A percentile compares a stretch with the other conserved stretches of the same genome.
Conservation (phyloP, 306 rosid genomes). For the Notholithocarpus densiflorus region DNA sequence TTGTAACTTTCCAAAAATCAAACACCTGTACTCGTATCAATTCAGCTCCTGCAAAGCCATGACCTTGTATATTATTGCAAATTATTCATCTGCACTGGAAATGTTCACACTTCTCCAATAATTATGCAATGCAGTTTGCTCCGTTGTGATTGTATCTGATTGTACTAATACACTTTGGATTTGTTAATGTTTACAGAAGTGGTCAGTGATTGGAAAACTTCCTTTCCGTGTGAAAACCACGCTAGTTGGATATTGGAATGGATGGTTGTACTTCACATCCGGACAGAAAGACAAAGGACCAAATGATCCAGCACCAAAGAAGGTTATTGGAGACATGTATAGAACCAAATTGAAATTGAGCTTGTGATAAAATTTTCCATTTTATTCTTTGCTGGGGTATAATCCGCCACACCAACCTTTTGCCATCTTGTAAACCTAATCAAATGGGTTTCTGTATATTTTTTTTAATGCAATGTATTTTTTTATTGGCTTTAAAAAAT, state of each 20-base stretch:
- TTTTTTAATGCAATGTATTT: neutral
- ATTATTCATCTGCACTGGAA: neutral
- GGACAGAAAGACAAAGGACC: slow-evolving; percentile 93
- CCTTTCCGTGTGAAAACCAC: slow-evolving; percentile 93
- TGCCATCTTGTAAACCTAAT: neutral
- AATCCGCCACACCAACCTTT: neutral
- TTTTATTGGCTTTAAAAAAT: neutral
- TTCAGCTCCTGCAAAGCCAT: neutral
- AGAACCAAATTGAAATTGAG: slow-evolving; percentile 65
- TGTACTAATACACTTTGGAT: neutral
- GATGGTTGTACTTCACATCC: slow-evolving; percentile 90
- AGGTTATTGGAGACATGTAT: slow-evolving; percentile 81
- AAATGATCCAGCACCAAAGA: slow-evolving; percentile 77
- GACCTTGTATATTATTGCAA: neutral
- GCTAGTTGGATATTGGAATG: slow-evolving; percentile 79
- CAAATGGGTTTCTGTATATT: neutral
- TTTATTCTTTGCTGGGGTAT: neutral
- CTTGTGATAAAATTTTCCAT: slow-evolving; percentile 27
- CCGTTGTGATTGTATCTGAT: slow-evolving; percentile 10
- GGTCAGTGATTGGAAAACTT: slow-evolving; percentile 83
- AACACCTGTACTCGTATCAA: neutral
- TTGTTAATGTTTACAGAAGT: slow-evolving; percentile 52
- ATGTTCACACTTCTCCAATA: neutral
- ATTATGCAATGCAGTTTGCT: neutral
- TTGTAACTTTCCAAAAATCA: neutral